A percentile compares a stretch with the other conserved stretches of the same genome.
phyloP scores from a whole-genome alignment of 345 rosid species.

The Erysimum cheiranthoides region DNA sequence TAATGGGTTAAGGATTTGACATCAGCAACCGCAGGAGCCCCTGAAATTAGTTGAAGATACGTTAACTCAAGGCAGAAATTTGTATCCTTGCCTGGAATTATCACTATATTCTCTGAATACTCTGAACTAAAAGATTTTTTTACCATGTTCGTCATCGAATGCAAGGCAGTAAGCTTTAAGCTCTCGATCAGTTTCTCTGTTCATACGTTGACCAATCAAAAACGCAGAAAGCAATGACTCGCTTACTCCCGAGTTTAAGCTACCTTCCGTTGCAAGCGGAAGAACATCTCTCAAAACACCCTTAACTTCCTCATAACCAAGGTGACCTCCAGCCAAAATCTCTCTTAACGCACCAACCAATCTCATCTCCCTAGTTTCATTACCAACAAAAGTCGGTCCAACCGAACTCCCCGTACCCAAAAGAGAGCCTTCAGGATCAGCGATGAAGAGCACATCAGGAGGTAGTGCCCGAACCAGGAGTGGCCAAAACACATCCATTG shows the following conservation, averaged over 20 bases:
- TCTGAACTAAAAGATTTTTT: neutral
- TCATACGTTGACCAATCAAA: conserved; percentile 97
- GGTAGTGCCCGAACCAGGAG: conserved; percentile 69
- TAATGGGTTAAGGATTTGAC: conserved; percentile 94
- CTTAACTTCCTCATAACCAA: conserved; percentile 92
- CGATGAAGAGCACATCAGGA: conserved; percentile 86
- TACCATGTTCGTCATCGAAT: conserved; percentile 95
- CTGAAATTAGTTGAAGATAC: conserved; percentile 51
- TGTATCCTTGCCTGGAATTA: neutral
- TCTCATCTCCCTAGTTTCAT: conserved; percentile 77
- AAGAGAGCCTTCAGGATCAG: conserved; percentile 93
- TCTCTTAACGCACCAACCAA: conserved; percentile 95
- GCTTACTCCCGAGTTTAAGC: conserved; percentile 62
- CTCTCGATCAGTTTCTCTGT: conserved; percentile 93
- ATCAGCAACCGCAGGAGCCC: conserved; percentile 84
- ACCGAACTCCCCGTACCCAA: conserved; percentile 74
- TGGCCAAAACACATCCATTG: conserved; percentile 82
- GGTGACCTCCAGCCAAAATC: conserved; percentile 94
- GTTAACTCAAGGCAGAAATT: neutral
- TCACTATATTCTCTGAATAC: neutral
- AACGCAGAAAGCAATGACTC: conserved; percentile 93
- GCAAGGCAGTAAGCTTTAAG: conserved; percentile 97
- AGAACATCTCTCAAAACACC: conserved; percentile 89
- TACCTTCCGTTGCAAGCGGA: conserved; percentile 63
- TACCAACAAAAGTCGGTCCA: conserved; percentile 84